Evolutionary conservation across 2,329 filamentous ascomycete genomes (phyloP).

Genomic region (Lachnellula occidentalis): DNA sequence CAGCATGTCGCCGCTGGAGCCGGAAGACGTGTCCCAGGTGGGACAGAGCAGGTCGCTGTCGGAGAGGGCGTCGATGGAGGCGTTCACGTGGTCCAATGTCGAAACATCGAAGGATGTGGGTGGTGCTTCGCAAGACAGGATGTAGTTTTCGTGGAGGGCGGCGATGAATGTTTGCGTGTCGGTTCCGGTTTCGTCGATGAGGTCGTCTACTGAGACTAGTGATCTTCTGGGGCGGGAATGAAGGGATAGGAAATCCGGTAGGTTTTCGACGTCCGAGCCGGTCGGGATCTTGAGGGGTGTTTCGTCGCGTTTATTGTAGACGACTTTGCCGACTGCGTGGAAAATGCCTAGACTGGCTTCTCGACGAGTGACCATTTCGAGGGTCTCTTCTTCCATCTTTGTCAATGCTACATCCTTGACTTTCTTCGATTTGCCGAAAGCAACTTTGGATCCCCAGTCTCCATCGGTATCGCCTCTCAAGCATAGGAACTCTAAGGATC

Average conservation of each 20-base stretch:
- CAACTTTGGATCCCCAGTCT: constrained; percentile 70
- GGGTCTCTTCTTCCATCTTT: constrained; percentile 68
- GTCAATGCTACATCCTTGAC: constrained; percentile 60
- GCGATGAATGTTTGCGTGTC: constrained; percentile 87
- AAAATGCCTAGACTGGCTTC: constrained; percentile 92
- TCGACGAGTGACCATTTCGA: constrained; percentile 77
- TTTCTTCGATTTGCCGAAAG: constrained; percentile 61
- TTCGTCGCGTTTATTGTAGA: constrained; percentile 87
- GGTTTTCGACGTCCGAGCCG: constrained; percentile 43
- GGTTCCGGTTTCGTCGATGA: constrained; percentile 92
- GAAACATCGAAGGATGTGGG: constrained; percentile 46
- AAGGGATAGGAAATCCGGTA: constrained; percentile 55
- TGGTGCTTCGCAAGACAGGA: constrained; percentile 67
- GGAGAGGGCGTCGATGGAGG: constrained; percentile 82
- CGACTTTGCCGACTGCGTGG: constrained; percentile 90
- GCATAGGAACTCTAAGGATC: constrained; percentile 87
- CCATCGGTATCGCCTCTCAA: constrained; percentile 70
- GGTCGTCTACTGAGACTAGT: constrained; percentile 62
- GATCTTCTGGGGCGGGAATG: constrained; percentile 56
- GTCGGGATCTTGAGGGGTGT: constrained; percentile 34
- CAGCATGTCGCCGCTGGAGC: constrained; percentile 65
- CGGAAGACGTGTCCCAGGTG: constrained; percentile 64
- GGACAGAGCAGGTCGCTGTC: constrained; percentile 81
- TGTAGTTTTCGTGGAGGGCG: constrained; percentile 89
- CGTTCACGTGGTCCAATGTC: constrained; percentile 72